Conservation (phyloP, 345 rosid genomes). For the Sapria himalayana region DNA sequence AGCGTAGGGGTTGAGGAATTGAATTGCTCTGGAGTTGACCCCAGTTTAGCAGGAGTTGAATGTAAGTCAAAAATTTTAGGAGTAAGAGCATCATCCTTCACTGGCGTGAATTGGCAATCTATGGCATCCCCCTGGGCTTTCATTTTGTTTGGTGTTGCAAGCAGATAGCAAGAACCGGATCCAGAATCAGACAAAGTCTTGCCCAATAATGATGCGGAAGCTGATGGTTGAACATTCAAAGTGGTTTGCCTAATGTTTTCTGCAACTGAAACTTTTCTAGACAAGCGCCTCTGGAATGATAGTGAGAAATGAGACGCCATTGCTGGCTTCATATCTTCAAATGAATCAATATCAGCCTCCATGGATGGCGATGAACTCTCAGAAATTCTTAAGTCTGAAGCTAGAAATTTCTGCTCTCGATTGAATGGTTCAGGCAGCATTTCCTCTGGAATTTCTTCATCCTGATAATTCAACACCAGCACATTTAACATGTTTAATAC, state of each 20-base stretch:
- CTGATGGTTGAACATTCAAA: conserved; percentile 6
- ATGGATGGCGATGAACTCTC: conserved; percentile 4
- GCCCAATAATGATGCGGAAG: conserved; percentile 2
- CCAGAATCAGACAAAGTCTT: conserved; percentile 9
- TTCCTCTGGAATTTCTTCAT: conserved; percentile 57
- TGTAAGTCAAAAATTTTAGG: conserved; percentile 12
- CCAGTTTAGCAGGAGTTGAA: conserved; percentile 49
- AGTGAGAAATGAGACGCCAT: conserved; percentile 24
- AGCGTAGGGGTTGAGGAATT: conserved; percentile 24
- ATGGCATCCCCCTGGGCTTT: too few species aligned
- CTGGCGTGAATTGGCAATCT: too few species aligned
- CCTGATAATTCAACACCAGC: too few species aligned
- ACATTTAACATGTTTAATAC: too few species aligned
- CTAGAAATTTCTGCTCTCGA: conserved; percentile 9
- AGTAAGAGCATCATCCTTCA: conserved; percentile 6
- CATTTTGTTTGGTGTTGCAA: conserved; percentile 26
- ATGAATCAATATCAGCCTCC: conserved; percentile 4
- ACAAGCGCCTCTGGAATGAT: conserved; percentile 25
- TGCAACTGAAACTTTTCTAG: conserved; percentile 9
- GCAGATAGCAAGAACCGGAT: conserved; percentile 5
- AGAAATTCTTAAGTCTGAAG: conserved; percentile 1
- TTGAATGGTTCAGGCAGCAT: conserved; percentile 55
- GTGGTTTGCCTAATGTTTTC: background rate
- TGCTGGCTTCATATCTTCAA: conserved; percentile 11
- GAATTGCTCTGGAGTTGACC: conserved; percentile 30